Conservation (phyloP, 2,329 filamentous ascomycete species). For the Fusarium mangiferae region DNA sequence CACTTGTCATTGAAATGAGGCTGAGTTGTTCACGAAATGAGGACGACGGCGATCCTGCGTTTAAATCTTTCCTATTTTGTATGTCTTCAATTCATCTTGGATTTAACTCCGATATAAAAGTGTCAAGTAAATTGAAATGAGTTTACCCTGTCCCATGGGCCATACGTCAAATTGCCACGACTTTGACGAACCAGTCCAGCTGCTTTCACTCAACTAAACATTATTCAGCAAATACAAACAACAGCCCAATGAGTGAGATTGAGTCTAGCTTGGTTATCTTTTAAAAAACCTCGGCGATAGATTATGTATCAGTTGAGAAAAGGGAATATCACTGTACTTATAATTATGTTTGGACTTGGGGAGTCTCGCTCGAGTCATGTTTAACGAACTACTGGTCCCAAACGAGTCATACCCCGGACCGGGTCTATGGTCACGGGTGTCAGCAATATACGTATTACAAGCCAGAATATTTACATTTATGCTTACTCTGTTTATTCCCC, state of each 20-base stretch:
- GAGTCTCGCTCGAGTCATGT: background rate
- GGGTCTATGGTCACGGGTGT: background rate
- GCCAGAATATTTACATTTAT: background rate
- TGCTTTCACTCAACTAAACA: rapidly evolving
- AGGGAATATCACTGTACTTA: background rate
- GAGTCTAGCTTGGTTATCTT: rapidly evolving
- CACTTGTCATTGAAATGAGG: background rate
- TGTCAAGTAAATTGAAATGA: background rate
- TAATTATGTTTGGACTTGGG: rapidly evolving
- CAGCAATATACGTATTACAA: background rate
- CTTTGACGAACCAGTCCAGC: rapidly evolving
- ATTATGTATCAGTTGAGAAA: background rate
- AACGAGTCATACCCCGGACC: background rate
- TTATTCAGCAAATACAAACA: rapidly evolving
- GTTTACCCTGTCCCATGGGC: too few relatives aligned
- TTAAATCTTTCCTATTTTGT: background rate
- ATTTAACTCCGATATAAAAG: rapidly evolving
- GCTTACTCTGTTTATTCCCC: background rate
- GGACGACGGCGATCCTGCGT: background rate
- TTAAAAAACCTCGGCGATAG: rapidly evolving
- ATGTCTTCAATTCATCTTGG: rapidly evolving
- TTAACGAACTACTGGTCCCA: background rate
- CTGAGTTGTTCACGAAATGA: background rate
- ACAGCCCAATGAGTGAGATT: too few relatives aligned
- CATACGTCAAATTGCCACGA: background rate